Evolutionary conservation across 805 yeast species (phyloP), one percentile per base, ranked within the genome.

Genomic region (Monosporozyma servazzii): DNA sequence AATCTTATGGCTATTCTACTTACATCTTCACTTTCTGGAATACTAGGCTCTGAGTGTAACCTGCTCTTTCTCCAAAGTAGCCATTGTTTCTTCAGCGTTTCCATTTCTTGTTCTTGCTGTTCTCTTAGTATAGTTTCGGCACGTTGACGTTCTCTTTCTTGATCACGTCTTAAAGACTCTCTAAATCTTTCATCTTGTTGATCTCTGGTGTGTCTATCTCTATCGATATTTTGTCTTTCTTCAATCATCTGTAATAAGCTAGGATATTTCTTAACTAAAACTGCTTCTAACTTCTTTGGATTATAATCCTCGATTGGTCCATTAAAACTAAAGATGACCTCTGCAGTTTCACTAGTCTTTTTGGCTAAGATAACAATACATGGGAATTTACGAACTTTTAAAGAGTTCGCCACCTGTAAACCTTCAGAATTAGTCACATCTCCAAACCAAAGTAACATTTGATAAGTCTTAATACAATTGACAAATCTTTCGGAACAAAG

Each of bases 401-500:
- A 75, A 39, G 84, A 80, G 61, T 85, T 82, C 0, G 95, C 85
- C 15, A 88, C 82, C 59, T 88, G 95, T 61, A 79, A 82, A 1
- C 91, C 87, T 65, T 91, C 98, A 20, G 89, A 80, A 51, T 81
- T 81, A n/a, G 78, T 76, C 23, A 85, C 78, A 62, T 87, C 84
- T 8, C 96, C 96, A 42, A 90, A 95, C 98, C 98, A 91, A 1
- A 87, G 68, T 3, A 87, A 56, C 2, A 83, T 64, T 45, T 86
- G 76, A 46, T 75, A 76, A 20, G 77, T 75, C 20, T 68, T 69
- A 49, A 80, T 61, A 58, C 75, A 71, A 37, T 71, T 65, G 13
- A 78, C 68, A 50, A 86, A 79, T 25, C 64, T 66, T 2, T 73
- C 75, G 53, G 78, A 72, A 43, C 81, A 69, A 46, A 88, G 64